Conservation (phyloP, 2,329 filamentous ascomycete genomes). For the Ophiosphaerella korrae region DNA sequence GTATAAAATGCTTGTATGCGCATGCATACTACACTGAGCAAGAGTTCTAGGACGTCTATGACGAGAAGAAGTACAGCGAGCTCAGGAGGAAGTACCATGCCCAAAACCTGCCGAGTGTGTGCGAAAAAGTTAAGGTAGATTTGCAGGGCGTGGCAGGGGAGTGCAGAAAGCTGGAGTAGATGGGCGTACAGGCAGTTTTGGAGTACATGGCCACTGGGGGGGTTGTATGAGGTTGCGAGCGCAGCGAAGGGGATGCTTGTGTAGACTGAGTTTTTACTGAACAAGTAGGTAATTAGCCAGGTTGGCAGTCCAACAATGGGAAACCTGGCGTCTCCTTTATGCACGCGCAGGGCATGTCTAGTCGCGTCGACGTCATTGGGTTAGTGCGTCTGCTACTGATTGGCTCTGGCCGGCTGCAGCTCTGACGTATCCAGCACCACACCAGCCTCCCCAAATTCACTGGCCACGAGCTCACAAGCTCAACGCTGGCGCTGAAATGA, state of each 20-base stretch:
- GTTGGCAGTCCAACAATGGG: too few species aligned
- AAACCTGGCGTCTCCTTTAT: not conserved
- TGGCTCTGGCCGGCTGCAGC: conserved; percentile 10
- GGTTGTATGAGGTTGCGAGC: conserved; percentile 47
- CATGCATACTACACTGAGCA: conserved; percentile 79
- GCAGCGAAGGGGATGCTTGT: conserved; percentile 41
- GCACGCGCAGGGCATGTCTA: not conserved
- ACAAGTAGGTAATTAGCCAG: conserved; percentile 20
- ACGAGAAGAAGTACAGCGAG: conserved; percentile 64
- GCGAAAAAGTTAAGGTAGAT: conserved; percentile 66
- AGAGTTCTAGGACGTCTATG: conserved; percentile 72
- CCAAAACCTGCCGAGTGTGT: conserved; percentile 67
- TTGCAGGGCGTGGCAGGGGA: conserved; percentile 41
- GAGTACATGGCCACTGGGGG: conserved; percentile 46
- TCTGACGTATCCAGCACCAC: conserved; percentile 23
- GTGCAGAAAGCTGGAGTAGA: conserved; percentile 29
- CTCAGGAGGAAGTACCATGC: conserved; percentile 69
- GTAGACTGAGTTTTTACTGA: conserved; percentile 42
- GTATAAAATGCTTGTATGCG: conserved; percentile 87
- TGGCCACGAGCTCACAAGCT: not conserved
- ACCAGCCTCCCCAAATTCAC: conserved; percentile 17
- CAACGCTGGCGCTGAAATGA: too few species aligned
- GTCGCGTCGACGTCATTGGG: conserved; percentile 37
- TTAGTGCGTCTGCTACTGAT: not conserved
- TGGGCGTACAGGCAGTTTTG: conserved; percentile 36